Conservation (phyloP, 371 early-diverging fungal species). For the Amoeboaphelidium protococcarum region DNA sequence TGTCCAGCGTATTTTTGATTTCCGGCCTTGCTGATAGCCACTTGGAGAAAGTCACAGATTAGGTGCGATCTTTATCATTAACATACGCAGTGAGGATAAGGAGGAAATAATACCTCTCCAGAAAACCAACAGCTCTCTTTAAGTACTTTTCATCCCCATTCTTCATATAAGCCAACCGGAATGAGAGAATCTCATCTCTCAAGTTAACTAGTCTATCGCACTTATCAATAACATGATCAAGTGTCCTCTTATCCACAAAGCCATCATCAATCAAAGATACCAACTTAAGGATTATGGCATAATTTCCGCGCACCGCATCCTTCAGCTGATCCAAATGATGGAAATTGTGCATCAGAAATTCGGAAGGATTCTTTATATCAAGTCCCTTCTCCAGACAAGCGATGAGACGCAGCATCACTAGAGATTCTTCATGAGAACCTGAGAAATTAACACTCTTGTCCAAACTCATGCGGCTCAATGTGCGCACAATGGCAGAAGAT, state of each 20-base stretch:
- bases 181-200: slow-evolving; percentile 28
- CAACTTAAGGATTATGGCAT: slow-evolving; percentile 21
- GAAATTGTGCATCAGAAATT: too few species aligned
- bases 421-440: too few species aligned
- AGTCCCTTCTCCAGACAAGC: too few species aligned
- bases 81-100: slow-evolving; percentile 19
- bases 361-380: too few species aligned
- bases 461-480: too few species aligned
- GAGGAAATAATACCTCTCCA: slow-evolving; percentile 36
- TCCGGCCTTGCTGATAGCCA: slow-evolving; percentile 29
- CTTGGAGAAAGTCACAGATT: slow-evolving; percentile 14
- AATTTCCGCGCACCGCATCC: slow-evolving; percentile 33
- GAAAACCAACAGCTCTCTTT: slow-evolving; percentile 21
- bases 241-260: slow-evolving; percentile 15
- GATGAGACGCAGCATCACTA: too few species aligned
- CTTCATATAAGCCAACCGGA: slow-evolving; percentile 24
- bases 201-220: slow-evolving; percentile 31
- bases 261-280: slow-evolving; percentile 25
- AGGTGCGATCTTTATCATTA: not conserved
- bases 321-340: slow-evolving; percentile 30
- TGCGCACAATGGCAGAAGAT: too few species aligned
- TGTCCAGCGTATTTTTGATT: slow-evolving; percentile 26
- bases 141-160: slow-evolving; percentile 12
- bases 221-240: slow-evolving; percentile 28
- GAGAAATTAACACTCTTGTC: too few species aligned